Base-by-base conservation (phyloP, 1,139 yeast species). In the Scheffersomyces parashehatae region DNA sequence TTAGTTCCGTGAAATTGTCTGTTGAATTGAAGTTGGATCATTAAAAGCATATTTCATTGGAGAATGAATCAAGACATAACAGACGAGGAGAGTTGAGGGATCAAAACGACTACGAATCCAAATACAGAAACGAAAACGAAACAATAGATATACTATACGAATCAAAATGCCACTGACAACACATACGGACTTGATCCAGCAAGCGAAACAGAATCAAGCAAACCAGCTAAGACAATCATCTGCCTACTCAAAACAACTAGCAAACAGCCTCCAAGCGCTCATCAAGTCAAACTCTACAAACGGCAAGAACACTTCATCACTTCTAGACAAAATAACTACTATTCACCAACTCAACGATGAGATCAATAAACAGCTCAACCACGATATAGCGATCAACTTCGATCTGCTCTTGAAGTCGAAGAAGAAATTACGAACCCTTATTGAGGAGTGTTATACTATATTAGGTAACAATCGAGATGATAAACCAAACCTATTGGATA, bases 241-340 rank as follows among this genome's bases (percentile, higher is more conserved):
- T 11, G 53, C 50, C 1, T 55, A 64, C 20, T 64, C 68, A 9
- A 55, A 57, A 34, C 74, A 68, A 41, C 51, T 73, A n/a, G 50
- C 54, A 4, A 47, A 48, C 10, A 51, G 68, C 1, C 40, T 73
- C 9, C 52, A 56, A 5, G 50, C 64, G 3, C 40, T 72, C 5
- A 48, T 68, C 8, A 49, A 50, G 28, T 50, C 59, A 38, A 70
- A 72, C 43, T 68, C 75, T 8, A 42, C 40, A 34, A 47, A 49
- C 39, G 52, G 52, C n/a, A 50, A 46, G 14, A 55, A 56, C 33
- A 59, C 73, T 1, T 51, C 66, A 1, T 14, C 35, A 3, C 51
- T 69, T 7, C 46, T 73, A 9, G 78, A 73, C 46, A 73, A 73
- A 50, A 70, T 73, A 43, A 62, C 73, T n/a, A 73, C 78, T 8